phyloP scores from a whole-genome alignment of 768 basidiomycete genomes.

The Suillus alpinus region DNA sequence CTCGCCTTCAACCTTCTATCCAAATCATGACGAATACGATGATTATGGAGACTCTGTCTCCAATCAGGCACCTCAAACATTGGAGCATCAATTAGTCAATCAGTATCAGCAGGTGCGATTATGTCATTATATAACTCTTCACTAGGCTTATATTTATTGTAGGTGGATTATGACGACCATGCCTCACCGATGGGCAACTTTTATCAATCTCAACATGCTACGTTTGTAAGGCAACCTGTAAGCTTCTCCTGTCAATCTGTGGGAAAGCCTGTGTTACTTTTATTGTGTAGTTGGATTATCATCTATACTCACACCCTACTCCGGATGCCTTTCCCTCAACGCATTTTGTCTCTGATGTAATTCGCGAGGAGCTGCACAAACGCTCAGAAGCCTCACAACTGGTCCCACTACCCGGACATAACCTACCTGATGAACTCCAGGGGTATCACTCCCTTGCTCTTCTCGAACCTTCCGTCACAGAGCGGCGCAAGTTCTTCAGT shows the following conservation, averaged over 20 bases:
- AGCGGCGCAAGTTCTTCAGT: constrained; percentile 71
- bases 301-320: constrained; percentile 79
- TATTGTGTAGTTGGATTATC: constrained; percentile 74
- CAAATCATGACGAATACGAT: constrained; percentile 39
- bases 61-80: constrained; percentile 10
- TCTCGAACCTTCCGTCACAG: constrained; percentile 56
- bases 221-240: constrained; percentile 72
- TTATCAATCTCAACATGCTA: constrained; percentile 38
- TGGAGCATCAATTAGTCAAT: constrained; percentile 23
- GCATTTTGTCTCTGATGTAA: constrained; percentile 85
- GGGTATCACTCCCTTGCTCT: constrained; percentile 88
- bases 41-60: constrained; percentile 21
- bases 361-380: constrained; percentile 56
- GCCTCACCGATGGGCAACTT: constrained; percentile 30
- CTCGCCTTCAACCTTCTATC: constrained; percentile 27
- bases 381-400: constrained; percentile 45
- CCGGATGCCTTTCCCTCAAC: constrained; percentile 52
- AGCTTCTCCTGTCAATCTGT: constrained; percentile 15
- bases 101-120: constrained; percentile 18
- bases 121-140: constrained; percentile 20
- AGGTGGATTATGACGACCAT: constrained; percentile 32
- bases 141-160: constrained; percentile 9
- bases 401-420: constrained; percentile 40
- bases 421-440: constrained; percentile 82
- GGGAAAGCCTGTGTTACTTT: constrained; percentile 1